Conservation (phyloP, 2,329 filamentous ascomycete genomes). For the Paracoccidioides lutzii region DNA sequence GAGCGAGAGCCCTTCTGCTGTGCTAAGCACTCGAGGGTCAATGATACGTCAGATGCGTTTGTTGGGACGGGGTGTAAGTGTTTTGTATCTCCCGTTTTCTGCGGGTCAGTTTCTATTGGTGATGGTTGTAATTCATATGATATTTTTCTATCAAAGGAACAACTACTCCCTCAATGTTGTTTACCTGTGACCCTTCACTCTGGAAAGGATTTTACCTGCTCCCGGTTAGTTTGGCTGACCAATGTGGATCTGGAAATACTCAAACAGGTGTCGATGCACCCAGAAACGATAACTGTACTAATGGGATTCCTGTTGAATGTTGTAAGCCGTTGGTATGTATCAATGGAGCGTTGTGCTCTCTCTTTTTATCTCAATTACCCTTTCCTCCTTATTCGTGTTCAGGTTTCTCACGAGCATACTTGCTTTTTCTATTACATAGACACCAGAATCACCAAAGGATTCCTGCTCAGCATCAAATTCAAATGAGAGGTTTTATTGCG, state of each 20-base stretch:
- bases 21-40: neutral
- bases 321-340: constrained; percentile 6
- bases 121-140: neutral
- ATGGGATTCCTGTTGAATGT: constrained; percentile 5
- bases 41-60: neutral
- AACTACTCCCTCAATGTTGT: neutral
- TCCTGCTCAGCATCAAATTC: neutral
- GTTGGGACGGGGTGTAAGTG: neutral
- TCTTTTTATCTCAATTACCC: neutral
- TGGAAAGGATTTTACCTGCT: neutral
- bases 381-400: neutral
- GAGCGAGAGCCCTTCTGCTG: constrained; percentile 10
- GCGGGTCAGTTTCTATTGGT: too few species aligned
- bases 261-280: constrained; percentile 5
- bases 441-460: neutral
- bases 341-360: neutral
- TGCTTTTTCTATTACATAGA: neutral
- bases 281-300: constrained; percentile 6
- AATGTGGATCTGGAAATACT: neutral
- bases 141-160: too few species aligned
- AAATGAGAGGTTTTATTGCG: neutral
- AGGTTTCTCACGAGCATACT: neutral
- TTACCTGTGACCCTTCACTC: neutral
- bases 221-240: neutral
- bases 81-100: neutral